A percentile compares a stretch with the other conserved stretches of the same genome.
Conservation (phyloP, 75 land plant genomes). For the Isoetes taiwanensis region DNA sequence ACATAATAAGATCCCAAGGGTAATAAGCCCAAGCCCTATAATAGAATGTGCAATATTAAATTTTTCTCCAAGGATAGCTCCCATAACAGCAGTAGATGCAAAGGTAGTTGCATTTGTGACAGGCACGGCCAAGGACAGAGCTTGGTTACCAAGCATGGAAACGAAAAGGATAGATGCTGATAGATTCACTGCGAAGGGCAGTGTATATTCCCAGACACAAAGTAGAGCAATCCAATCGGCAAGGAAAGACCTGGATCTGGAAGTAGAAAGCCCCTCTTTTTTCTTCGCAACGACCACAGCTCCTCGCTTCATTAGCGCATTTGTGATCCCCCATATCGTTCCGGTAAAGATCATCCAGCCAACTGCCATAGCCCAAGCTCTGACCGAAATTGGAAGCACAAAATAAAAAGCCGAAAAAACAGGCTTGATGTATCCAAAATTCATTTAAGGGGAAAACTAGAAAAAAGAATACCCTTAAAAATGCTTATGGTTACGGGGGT, state of each 20-base stretch:
- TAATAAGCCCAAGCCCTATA: conserved; percentile 49
- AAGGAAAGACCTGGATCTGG: conserved; percentile 1
- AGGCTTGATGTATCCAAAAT: no score
- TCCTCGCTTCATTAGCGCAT: conserved; percentile 84
- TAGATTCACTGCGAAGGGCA: conserved; percentile 70
- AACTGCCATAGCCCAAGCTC: no score
- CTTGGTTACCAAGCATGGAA: conserved; percentile 39
- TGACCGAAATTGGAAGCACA: no score
- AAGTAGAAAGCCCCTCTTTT: conserved; percentile 4
- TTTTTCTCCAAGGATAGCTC: conserved; percentile 50
- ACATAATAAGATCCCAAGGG: conserved; percentile 64
- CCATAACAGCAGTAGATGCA: conserved; percentile 75
- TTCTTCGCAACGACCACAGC: conserved; percentile 44
- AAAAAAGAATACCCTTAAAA: no score
- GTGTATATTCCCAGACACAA: conserved; percentile 67
- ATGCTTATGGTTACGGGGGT: no score
- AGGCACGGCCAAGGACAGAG: conserved; percentile 88
- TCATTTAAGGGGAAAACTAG: no score
- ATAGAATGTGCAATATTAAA: conserved; percentile 23
- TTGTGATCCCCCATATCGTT: conserved; percentile 87
- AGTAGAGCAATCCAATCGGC: conserved; percentile 51
- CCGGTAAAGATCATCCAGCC: conserved; percentile 55
- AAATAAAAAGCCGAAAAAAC: no score
- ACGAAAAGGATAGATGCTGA: conserved; percentile 81
- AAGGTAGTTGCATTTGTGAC: conserved; percentile 92